Evolutionary conservation across 305 asterid species (phyloP).

Genomic region (Fraxinus xanthoxyloides): DNA sequence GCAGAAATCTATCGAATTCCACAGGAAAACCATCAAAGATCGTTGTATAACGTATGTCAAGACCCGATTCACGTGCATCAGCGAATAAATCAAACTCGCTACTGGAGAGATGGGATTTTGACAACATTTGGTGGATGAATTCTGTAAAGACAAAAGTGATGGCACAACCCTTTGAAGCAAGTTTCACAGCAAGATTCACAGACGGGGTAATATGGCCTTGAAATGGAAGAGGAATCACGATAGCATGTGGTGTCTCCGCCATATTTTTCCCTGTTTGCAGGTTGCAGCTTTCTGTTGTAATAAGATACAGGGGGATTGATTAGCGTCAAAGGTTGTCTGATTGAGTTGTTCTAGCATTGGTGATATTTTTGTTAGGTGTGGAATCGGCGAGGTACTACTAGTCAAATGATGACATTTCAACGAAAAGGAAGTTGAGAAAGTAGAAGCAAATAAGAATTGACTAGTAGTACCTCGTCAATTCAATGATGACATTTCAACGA

Average conservation of each 20-base stretch:
- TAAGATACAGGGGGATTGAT: not conserved
- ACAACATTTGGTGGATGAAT: conserved; percentile 35
- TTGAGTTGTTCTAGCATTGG: not conserved
- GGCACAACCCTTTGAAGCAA: conserved; percentile 34
- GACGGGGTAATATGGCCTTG: conserved; percentile 35
- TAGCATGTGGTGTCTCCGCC: conserved; percentile 21
- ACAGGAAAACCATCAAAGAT: conserved; percentile 43
- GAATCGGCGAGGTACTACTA: not conserved
- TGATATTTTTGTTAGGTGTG: not conserved
- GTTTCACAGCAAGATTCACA: conserved; percentile 31
- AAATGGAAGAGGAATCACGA: conserved; percentile 28
- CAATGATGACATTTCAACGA: not conserved
- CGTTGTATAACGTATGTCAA: conserved; percentile 45
- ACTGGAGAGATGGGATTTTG: conserved; percentile 2
- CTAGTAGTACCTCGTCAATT: no score
- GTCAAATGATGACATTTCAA: not conserved
- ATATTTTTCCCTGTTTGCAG: not conserved
- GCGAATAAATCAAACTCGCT: conserved; percentile 28
- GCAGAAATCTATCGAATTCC: conserved; percentile 34
- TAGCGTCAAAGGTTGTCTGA: not conserved
- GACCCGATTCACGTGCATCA: conserved; percentile 36
- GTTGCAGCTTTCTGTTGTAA: not conserved
- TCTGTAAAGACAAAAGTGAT: conserved; percentile 42
- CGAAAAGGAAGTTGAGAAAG: not conserved
- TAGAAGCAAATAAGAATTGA: not conserved